phyloP scores from a whole-genome alignment of 768 basidiomycete species.

The Coprinellus micaceus region DNA sequence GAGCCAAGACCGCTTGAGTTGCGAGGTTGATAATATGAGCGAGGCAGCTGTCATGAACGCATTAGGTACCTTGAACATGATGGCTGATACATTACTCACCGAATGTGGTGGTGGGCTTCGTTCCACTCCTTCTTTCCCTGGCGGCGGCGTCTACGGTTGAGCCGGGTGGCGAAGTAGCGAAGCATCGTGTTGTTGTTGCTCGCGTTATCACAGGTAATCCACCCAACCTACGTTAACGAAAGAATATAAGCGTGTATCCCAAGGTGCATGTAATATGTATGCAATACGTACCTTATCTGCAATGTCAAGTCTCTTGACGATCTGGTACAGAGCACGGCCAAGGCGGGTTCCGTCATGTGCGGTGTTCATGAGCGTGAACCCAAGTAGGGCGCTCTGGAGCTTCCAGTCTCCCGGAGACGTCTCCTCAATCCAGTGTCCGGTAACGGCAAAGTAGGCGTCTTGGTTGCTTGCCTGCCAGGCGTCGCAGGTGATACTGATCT shows the following conservation, averaged over 20 bases:
- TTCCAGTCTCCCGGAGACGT: slow-evolving; percentile 19
- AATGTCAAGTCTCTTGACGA: slow-evolving; percentile 24
- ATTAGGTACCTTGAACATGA: no score
- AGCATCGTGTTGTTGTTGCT: slow-evolving; percentile 35
- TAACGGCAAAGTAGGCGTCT: slow-evolving; percentile 37
- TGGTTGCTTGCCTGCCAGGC: slow-evolving; percentile 38
- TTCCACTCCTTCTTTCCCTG: background rate
- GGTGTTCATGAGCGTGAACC: slow-evolving; percentile 35
- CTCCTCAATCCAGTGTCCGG: slow-evolving; percentile 36
- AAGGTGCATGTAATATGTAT: no score
- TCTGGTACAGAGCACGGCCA: slow-evolving; percentile 35
- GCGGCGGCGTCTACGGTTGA: background rate
- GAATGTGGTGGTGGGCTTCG: background rate
- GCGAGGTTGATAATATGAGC: slow-evolving; percentile 28
- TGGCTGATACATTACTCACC: no score
- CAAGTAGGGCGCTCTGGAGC: slow-evolving; percentile 28
- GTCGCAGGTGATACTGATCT: slow-evolving; percentile 29
- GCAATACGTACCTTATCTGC: slow-evolving; percentile 22
- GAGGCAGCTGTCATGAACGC: background rate
- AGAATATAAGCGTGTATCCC: no score
- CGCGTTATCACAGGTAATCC: slow-evolving; percentile 26
- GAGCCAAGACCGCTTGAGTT: slow-evolving; percentile 24
- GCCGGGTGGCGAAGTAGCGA: slow-evolving; percentile 25
- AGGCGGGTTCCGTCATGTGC: slow-evolving; percentile 34
- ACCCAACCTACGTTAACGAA: slow-evolving; percentile 21